Base-by-base conservation (phyloP, 2,329 filamentous ascomycete species). In the Nemania sp. region DNA sequence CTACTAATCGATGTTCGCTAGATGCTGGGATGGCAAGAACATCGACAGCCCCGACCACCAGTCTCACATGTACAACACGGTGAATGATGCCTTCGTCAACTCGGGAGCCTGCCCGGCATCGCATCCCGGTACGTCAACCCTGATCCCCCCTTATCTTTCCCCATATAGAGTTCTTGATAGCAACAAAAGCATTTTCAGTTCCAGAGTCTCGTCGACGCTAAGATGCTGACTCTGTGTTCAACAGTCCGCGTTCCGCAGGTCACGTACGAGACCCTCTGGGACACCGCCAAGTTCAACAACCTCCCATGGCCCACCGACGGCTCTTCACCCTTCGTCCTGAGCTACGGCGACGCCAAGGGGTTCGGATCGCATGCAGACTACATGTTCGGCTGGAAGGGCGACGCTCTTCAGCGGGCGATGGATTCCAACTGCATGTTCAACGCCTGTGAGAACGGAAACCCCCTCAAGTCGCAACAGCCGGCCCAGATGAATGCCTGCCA, bases 11-110 rank as follows among this genome's bases (percentile, higher is more conserved):
- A 9, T 1, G n/a, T 29, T 29, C 25, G 4, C 25, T 37, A 77
- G 77, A 12, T 80, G 78, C 73, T 80, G 78, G 78, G 78, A 80
- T 57, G 78, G 78, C 51, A 74, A 77, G 64, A 80, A 78, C 61
- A 71, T 79, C 15, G 78, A 80, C 61, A 75, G 68, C 49, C 69
- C 69, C 1, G 68, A 70, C 62, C 69, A 71, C 54, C 65, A 71
- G 42, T 66, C 66, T 9, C 63, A 71, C 56, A 69, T 69, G 66
- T 69, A 78, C 68, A 76, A 72, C 64, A 73, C 70, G 6, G 68
- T 69, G 4, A 70, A 70, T 43, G 69, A 71, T 29, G 69, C 67
- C 3, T 72, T 72, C 65, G 60, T 62, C 54, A 69, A 69, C 60
- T 66, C 68, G 1, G 69, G 69, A 0, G 62, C 74, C 2, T 80